phyloP scores from a whole-genome alignment of 306 rosid genomes.

The Medicago ruthenica region DNA sequence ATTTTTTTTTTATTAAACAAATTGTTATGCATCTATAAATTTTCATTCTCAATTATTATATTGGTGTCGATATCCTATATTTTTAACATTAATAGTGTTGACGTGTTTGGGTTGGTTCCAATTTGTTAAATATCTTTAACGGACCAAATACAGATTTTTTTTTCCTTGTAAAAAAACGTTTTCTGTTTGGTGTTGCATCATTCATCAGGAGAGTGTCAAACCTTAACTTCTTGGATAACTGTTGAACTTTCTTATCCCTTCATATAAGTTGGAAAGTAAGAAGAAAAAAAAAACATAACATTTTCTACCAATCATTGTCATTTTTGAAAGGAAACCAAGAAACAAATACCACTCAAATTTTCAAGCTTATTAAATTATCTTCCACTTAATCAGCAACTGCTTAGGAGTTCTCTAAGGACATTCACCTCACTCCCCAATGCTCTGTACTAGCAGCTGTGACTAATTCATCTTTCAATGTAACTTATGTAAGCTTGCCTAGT shows the following conservation, averaged over 20 bases:
- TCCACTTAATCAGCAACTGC: too few species aligned
- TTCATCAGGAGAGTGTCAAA: neutral
- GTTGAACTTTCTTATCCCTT: conserved; percentile 24
- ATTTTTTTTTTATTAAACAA: too few species aligned
- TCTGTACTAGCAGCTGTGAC: neutral
- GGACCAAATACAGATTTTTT: too few species aligned
- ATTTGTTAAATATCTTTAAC: too few species aligned
- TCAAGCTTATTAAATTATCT: too few species aligned
- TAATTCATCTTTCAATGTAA: neutral
- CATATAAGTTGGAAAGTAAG: neutral
- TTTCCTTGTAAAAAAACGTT: neutral
- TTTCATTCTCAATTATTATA: too few species aligned
- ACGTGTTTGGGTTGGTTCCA: too few species aligned
- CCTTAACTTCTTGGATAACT: neutral
- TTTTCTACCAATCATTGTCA: neutral
- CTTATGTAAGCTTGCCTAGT: neutral
- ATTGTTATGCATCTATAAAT: too few species aligned
- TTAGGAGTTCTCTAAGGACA: neutral
- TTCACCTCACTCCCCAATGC: conserved; percentile 1
- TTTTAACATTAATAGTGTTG: too few species aligned
- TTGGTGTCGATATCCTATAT: too few species aligned
- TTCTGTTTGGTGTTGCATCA: neutral
- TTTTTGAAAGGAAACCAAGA: neutral
- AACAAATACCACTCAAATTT: conserved; percentile 15
- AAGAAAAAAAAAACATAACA: neutral